A percentile compares a stretch with the other conserved stretches of the same genome.
Conservation (phyloP, 139 green algal species). For the Chlamydomonas sp. region DNA sequence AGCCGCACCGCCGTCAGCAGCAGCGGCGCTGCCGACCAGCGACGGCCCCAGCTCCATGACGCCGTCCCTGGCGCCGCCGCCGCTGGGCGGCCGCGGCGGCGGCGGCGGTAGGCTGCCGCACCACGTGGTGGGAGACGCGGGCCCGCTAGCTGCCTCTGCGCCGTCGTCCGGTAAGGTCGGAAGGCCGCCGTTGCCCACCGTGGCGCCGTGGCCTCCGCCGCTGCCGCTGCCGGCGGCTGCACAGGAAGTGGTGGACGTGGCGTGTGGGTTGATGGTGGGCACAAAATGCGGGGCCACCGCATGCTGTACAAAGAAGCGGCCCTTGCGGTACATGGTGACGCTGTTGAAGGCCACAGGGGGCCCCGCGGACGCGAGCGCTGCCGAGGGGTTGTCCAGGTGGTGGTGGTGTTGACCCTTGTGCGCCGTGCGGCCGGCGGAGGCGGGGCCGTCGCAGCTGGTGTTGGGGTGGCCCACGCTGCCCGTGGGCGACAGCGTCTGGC, state of each 20-base stretch:
- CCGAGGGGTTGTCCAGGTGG: background rate
- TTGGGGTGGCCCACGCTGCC: too few relatives aligned
- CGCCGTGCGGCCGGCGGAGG: too few relatives aligned
- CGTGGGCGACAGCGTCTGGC: too few relatives aligned
- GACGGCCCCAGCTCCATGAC: too few relatives aligned
- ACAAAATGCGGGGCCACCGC: background rate
- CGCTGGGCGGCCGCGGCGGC: too few relatives aligned
- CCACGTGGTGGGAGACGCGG: background rate
- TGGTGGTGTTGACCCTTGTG: background rate
- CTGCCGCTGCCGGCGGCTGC: background rate
- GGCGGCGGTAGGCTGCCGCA: too few relatives aligned
- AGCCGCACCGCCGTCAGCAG: too few relatives aligned
- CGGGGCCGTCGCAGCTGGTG: too few relatives aligned
- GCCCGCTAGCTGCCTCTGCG: conserved; percentile 5
- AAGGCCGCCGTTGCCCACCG: background rate
- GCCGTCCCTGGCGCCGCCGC: too few relatives aligned
- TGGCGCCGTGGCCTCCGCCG: background rate
- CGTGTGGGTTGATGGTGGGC: conserved; percentile 14
- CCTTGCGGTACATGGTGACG: conserved; percentile 40
- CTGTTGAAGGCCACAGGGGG: conserved; percentile 19
- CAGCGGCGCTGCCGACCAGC: too few relatives aligned
- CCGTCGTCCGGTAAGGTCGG: background rate
- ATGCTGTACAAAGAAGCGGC: conserved; percentile 27
- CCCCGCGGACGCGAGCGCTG: background rate
- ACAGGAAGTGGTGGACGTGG: background rate